Base-by-base conservation (phyloP, 345 rosid species). In the Noccaea bulbosa region DNA sequence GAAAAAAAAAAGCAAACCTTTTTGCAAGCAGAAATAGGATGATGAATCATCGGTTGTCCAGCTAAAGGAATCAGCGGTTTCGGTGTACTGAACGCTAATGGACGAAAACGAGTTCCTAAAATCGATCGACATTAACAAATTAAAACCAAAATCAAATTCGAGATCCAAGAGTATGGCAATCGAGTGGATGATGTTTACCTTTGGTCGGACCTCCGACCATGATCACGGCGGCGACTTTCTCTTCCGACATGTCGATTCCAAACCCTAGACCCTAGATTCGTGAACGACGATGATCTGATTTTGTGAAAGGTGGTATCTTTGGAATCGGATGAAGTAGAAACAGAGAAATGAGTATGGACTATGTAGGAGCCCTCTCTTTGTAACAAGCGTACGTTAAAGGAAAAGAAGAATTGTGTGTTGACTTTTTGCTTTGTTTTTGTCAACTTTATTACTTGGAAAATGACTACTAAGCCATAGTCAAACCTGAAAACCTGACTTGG, bases 181-280 rank as follows among this genome's bases (percentile, higher is more conserved):
- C 8, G 39, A 44, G 30, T 37, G 24, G 8, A 47, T 40, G 15
- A 44, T 44, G 8, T 22, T 41, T 49, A 86, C 97, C 95, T 91
- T 87, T 88, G 39, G 97, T 88, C 50, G 97, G 94, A 10, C 97
- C 95, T 55, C 97, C 97, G 20, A 90, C 97, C 92, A 90, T 83
- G 77, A 90, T 90, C 73, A 90, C 95, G 56, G 92, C 97, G 54
- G 85, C 89, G 65, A 85, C 89, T 78, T 81, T 83, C 74, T 85
- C 94, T 50, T 70, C 83, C 5, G 85, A 62, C 65, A 69, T 78
- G 35, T 69, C 79, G 84, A 89, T 84, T 59, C 33, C 33, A 16
- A 70, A 37, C 12, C 38, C 65, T n/a, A n/a, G n/a, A n/a, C n/a
- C n/a, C n/a, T 43, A 33, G 43, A 41, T 30, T 41, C 52, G 70